phyloP scores from a whole-genome alignment of 805 yeast species.

The Candida maesae region DNA sequence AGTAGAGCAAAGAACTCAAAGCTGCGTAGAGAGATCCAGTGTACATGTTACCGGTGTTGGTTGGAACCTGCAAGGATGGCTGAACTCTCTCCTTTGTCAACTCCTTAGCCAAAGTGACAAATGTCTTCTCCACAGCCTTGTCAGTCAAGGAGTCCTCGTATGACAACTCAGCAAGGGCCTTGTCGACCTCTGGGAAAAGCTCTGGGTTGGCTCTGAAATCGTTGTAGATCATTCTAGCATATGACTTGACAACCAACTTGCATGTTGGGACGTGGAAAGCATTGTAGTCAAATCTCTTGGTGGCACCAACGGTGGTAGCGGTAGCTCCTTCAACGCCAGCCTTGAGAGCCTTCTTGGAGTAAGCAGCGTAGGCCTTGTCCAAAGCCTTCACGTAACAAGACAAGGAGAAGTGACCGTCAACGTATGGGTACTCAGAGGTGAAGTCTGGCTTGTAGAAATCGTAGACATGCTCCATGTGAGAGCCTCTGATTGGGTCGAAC shows the following conservation, averaged over 20 bases:
- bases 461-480: conserved; percentile 94
- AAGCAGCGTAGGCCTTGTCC: conserved; percentile 79
- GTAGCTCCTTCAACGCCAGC: conserved; percentile 43
- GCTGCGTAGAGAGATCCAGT: conserved; percentile 92
- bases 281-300: conserved; percentile 80
- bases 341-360: conserved; percentile 69
- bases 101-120: conserved; percentile 70
- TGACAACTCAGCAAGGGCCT: conserved; percentile 44
- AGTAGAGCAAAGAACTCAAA: conserved; percentile 74
- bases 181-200: conserved; percentile 57
- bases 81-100: conserved; percentile 62
- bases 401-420: conserved; percentile 95
- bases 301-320: conserved; percentile 59
- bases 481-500: conserved; percentile 83
- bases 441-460: conserved; percentile 98
- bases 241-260: conserved; percentile 89
- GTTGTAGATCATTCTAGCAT: conserved; percentile 85
- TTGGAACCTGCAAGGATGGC: conserved; percentile 82
- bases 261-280: conserved; percentile 99
- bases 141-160: conserved; percentile 80
- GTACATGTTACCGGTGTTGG: conserved; percentile 98
- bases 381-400: conserved; percentile 92
- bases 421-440: conserved; percentile 93
- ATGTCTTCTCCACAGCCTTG: conserved; percentile 78
- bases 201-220: conserved; percentile 75